Evolutionary conservation across 352 stramenopile genomes (phyloP), one percentile per base, ranked within the genome.

Genomic region (Hyaloperonospora arabidopsidis): DNA sequence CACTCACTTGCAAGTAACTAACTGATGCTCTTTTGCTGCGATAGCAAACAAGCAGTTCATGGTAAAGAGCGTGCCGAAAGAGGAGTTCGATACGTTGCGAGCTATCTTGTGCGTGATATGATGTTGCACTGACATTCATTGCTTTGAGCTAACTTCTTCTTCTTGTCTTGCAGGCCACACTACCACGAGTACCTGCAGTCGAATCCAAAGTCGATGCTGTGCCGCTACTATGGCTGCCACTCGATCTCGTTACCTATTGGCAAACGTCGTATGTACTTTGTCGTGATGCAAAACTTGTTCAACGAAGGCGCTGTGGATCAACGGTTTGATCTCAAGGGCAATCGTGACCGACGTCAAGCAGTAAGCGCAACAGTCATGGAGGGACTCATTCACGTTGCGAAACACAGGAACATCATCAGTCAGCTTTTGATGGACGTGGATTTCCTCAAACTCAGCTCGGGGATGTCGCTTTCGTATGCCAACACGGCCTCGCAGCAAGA

Each of bases 271-370:
- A 93, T 93, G 83, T 91, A 89, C 61, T 93, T 93, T 47, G 83
- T 93, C 12, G 80, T 93, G 49, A 93, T 93, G 83, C 80, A 90
- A 21, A 93, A 93, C 44, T 65, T 93, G 4, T 93, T 93, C 52
- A 79, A 86, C 35, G 76, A 87, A 49, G 80, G 80, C 0, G 67
- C 78, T 2, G 78, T 90, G n/a, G 68, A 91, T 52, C 78, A 89
- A 56, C 73, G 80, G 0, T 93, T 88, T 39, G 83, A 93, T 35
- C 63, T 93, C 22, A 93, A 93, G 45, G 83, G 83, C 22, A 93
- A 93, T 50, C 74, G 73, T 5, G 83, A 93, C 50, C 66, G 77
- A 10, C 78, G 83, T 0, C 80, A 88, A 21, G 83, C 83, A 21
- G 80, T 91, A 34, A 79, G 68, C 14, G 62, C 72, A 19, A 72